Conservation (phyloP, 1,139 yeast species). For the Scheffersomyces parashehatae region DNA sequence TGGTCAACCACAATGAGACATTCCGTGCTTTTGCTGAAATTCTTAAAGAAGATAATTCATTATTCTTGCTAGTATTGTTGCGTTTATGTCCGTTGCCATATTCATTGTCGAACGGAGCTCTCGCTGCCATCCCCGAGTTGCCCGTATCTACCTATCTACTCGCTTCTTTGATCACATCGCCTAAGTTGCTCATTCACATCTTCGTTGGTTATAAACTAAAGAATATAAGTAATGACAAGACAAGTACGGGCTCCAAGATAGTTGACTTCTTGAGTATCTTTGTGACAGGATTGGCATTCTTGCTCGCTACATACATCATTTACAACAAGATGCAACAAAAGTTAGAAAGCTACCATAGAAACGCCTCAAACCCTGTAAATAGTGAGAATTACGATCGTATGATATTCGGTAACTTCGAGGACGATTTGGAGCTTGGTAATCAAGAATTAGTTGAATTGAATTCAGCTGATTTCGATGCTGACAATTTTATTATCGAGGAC, state of each 20-base stretch:
- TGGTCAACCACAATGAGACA: conserved; percentile 56
- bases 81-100: conserved; percentile 92
- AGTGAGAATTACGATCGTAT: conserved; percentile 27
- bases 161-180: conserved; percentile 77
- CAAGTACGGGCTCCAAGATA: conserved; percentile 51
- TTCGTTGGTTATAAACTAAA: conserved; percentile 81
- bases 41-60: conserved; percentile 61
- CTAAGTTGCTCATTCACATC: conserved; percentile 74
- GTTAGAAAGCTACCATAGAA: conserved; percentile 32
- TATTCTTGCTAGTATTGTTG: conserved; percentile 66
- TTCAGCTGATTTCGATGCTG: conserved; percentile 36
- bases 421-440: conserved; percentile 32
- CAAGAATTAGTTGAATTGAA: conserved; percentile 35
- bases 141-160: conserved; percentile 59
- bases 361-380: conserved; percentile 7
- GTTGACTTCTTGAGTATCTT: conserved; percentile 65
- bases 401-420: conserved; percentile 43
- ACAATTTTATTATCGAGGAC: conserved; percentile 36
- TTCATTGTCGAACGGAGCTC: conserved; percentile 87
- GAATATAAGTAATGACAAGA: conserved; percentile 60
- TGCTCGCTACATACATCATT: conserved; percentile 67
- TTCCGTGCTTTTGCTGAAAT: conserved; percentile 78
- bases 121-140: conserved; percentile 81
- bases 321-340: conserved; percentile 60
- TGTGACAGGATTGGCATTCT: conserved; percentile 57